Evolutionary conservation across 768 basidiomycete genomes (phyloP).

Genomic region (Roridomyces roridus): DNA sequence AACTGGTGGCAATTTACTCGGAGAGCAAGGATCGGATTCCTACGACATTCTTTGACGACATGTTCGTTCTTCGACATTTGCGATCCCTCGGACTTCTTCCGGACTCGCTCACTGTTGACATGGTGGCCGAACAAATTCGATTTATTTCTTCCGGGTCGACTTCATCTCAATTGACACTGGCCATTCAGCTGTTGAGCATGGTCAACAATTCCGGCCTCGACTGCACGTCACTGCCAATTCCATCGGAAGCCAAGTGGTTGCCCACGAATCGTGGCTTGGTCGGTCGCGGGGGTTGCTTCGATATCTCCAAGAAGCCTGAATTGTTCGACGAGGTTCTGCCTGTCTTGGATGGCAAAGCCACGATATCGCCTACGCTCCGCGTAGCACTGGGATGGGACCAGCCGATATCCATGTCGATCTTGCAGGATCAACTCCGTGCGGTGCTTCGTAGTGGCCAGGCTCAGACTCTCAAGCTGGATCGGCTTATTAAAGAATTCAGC

Average conservation of each 20-base stretch:
- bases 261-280: constrained; percentile 44
- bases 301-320: constrained; percentile 28
- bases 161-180: constrained; percentile 14
- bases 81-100: constrained; percentile 35
- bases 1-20: constrained; percentile 18
- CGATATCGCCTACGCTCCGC: constrained; percentile 35
- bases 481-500: constrained; percentile 23
- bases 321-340: constrained; percentile 49
- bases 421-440: constrained; percentile 40
- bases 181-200: constrained; percentile 30
- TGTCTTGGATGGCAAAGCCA: constrained; percentile 32
- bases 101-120: constrained; percentile 32
- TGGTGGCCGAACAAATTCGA: constrained; percentile 43
- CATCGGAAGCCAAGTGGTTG: constrained; percentile 37
- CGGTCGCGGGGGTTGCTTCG: constrained; percentile 35
- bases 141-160: constrained; percentile 32
- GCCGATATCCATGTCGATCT: constrained; percentile 34
- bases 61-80: constrained; percentile 18
- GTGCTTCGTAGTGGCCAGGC: constrained; percentile 12
- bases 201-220: constrained; percentile 26
- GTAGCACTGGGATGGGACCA: constrained; percentile 46
- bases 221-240: constrained; percentile 21
- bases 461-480: constrained; percentile 21
- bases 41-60: constrained; percentile 10
- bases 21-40: constrained; percentile 25